Base-by-base conservation (phyloP, 495 filamentous ascomycete species). In the Penicillium angulare region DNA sequence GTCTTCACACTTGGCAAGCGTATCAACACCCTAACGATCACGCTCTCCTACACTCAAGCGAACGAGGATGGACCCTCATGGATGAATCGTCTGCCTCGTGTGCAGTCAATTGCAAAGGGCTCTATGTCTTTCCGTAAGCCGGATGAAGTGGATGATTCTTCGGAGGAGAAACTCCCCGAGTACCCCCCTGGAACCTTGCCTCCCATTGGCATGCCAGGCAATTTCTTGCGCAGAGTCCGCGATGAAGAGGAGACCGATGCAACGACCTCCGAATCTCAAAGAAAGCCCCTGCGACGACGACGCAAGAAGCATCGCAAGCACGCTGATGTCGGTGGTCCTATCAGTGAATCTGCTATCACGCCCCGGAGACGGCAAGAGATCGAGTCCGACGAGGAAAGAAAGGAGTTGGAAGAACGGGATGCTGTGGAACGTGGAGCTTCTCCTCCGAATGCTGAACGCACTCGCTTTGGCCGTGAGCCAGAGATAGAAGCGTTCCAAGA, bases 1-100 rank as follows among this genome's bases (percentile, higher is more conserved):
- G 95, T 99, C 10, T 99, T 99, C 63, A 97, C 95, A 0, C 81
- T 99, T 7, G 95, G 95, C 41, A 99, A 97, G 67, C 93, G 87
- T 40, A 97, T 99, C 78, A 97, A 99, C 69, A 97, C 95, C 2
- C 77, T 99, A 52, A 89, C 89, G 9, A 79, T 99, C 42, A 96
- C 93, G 10, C 86, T 97, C 77, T 97, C 95, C 0, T 97, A 96
- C 72, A 97, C 95, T 0, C 77, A 82, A 56, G 91, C 86, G 47
- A 86, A 86, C 46, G 92, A 96, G 57, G 92, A 97, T 5, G 89
- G 89, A 5, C 90, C 90, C 2, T 83, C 79, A 16, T 99, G 95
- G 95, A 92, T 97, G 86, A 89, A 92, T 52, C 83, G 95, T 42
- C 75, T 99, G 22, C 95, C 95, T 22, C 84, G 93, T 38, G 92